Percentiles rank a stretch among this genome's conserved stretches.
Conservation (phyloP, 495 filamentous ascomycete genomes). For the Rhypophila decipiens region DNA sequence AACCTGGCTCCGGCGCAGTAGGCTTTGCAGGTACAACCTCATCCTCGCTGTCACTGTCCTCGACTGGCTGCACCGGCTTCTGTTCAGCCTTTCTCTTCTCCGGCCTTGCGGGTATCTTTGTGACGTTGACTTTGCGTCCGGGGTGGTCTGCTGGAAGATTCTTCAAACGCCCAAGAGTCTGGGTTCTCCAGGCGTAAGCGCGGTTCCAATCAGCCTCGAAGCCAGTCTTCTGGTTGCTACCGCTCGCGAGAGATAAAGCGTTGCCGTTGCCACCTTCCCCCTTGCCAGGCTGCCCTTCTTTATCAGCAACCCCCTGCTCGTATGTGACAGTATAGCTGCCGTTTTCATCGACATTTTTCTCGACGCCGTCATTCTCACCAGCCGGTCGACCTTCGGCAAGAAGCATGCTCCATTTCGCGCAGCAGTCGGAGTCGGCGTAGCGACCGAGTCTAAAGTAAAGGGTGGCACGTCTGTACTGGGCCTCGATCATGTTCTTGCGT, state of each 20-base stretch:
- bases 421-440: constrained; percentile 69
- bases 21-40: constrained; percentile 5
- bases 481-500: constrained; percentile 69
- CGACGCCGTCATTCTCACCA: constrained; percentile 33
- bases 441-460: constrained; percentile 63
- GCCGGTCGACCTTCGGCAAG: constrained; percentile 41
- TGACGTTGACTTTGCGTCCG: constrained; percentile 48
- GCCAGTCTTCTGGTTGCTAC: constrained; percentile 11
- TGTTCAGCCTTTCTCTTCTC: constrained; percentile 10
- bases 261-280: background rate
- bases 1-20: constrained; percentile 9
- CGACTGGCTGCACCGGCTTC: constrained; percentile 16
- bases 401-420: constrained; percentile 60
- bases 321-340: constrained; percentile 32
- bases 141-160: constrained; percentile 58
- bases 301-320: constrained; percentile 19
- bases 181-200: constrained; percentile 33
- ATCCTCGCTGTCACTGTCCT: constrained; percentile 21
- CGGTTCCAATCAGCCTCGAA: constrained; percentile 27
- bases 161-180: constrained; percentile 48
- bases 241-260: background rate
- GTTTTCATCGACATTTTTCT: constrained; percentile 29
- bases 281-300: constrained; percentile 23
- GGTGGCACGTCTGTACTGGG: constrained; percentile 76
- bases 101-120: constrained; percentile 58